Evolutionary conservation across 495 filamentous ascomycete genomes (phyloP).

Genomic region (Xylaria curta): DNA sequence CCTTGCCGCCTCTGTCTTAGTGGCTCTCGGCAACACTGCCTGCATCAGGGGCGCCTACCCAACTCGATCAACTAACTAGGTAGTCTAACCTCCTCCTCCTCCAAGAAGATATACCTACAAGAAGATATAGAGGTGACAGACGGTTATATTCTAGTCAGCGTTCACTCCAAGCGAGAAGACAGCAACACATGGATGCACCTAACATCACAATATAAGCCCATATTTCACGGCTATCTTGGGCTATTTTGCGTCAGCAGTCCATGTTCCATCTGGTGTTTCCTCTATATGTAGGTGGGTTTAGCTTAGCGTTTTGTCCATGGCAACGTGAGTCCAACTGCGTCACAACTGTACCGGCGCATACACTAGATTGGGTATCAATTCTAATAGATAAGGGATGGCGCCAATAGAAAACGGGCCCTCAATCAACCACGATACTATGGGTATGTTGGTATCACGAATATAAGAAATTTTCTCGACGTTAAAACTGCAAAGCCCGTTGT

Average conservation of each 20-base stretch:
- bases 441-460: slow-evolving; percentile 8
- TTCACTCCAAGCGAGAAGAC: neutral
- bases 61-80: neutral
- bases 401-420: neutral
- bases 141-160: neutral
- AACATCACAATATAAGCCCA: neutral
- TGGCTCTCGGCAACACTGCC: slow-evolving; percentile 19
- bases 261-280: neutral
- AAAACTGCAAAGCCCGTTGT: neutral
- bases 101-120: too few species aligned
- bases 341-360: slow-evolving; percentile 9
- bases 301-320: neutral
- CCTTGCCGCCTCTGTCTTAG: slow-evolving; percentile 22
- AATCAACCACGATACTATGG: neutral
- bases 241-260: neutral
- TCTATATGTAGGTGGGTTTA: neutral
- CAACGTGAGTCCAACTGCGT: neutral
- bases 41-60: slow-evolving; percentile 19
- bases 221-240: neutral
- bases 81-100: neutral
- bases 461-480: neutral
- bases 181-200: neutral
- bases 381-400: slow-evolving; percentile 15
- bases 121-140: too few species aligned
- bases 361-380: slow-evolving; percentile 19